Evolutionary conservation across 148 eudicot genomes (phyloP).

Genomic region (Selenicereus undatus): DNA sequence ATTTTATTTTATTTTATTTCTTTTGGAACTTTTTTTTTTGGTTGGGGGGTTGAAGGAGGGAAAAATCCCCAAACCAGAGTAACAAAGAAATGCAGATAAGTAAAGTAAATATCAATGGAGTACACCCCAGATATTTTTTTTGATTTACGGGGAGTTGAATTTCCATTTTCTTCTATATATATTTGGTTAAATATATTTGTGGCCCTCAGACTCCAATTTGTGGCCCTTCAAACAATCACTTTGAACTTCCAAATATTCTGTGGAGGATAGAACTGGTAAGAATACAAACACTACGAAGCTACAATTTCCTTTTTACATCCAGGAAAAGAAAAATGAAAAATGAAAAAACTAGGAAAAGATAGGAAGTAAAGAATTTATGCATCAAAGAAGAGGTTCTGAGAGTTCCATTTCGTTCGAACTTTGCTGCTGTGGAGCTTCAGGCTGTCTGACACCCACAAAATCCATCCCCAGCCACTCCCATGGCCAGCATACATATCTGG

Average conservation of each 20-base stretch:
- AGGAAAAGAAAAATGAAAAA: background rate
- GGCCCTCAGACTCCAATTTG: too few relatives aligned
- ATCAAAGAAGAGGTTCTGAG: slow-evolving; percentile 81
- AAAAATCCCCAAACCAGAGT: too few relatives aligned
- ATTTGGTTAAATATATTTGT: too few relatives aligned
- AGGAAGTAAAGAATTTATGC: background rate
- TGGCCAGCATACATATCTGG: slow-evolving; percentile 91
- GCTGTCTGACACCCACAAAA: slow-evolving; percentile 51
- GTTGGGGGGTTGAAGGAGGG: too few relatives aligned
- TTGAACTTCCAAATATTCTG: too few relatives aligned
- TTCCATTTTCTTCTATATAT: too few relatives aligned
- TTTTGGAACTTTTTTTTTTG: background rate
- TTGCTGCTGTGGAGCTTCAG: slow-evolving; percentile 39
- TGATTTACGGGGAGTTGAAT: too few relatives aligned
- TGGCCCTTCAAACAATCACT: too few relatives aligned
- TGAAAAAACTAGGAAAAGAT: background rate
- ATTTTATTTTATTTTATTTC: too few relatives aligned
- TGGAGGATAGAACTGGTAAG: background rate
- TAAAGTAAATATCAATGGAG: too few relatives aligned
- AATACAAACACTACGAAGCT: slow-evolving; percentile 10
- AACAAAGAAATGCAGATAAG: too few relatives aligned
- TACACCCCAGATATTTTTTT: too few relatives aligned
- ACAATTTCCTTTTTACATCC: slow-evolving; percentile 14
- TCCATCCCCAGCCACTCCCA: slow-evolving; percentile 96
- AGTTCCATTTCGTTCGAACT: slow-evolving; percentile 92